phyloP scores from a whole-genome alignment of 176 grass and related monocot genomes.

The Secale cereale region DNA sequence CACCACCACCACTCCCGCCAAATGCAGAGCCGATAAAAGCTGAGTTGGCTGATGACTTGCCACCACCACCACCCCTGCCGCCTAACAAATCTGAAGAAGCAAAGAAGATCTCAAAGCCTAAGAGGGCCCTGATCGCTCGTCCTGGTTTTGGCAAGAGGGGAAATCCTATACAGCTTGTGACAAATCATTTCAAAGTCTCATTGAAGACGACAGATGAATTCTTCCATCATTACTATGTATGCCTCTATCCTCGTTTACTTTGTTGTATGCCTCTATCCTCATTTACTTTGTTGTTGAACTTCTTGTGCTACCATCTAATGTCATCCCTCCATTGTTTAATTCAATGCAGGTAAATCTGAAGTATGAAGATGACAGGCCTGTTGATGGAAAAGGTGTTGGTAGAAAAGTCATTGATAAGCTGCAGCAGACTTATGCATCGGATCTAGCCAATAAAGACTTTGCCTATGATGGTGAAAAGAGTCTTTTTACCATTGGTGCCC shows the following conservation, averaged over 20 bases:
- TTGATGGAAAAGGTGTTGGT: conserved; percentile 73
- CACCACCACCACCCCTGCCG: conserved; percentile 17
- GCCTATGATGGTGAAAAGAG: conserved; percentile 94
- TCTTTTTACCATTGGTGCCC: conserved; percentile 75
- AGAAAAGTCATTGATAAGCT: conserved; percentile 77
- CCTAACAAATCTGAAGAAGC: conserved; percentile 32
- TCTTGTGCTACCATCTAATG: not conserved
- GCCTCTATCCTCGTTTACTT: not conserved
- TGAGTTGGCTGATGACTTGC: not conserved
- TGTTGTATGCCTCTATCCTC: not conserved
- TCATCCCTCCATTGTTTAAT: not conserved
- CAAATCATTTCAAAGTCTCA: conserved; percentile 79
- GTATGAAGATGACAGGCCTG: conserved; percentile 82
- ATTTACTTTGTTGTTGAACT: not conserved
- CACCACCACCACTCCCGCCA: conserved; percentile 22
- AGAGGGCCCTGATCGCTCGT: conserved; percentile 38
- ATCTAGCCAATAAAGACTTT: conserved; percentile 74
- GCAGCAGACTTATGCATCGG: conserved; percentile 58
- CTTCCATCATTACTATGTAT: conserved; percentile 76
- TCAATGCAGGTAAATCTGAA: conserved; percentile 63
- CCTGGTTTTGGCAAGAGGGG: conserved; percentile 53
- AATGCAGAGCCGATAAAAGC: conserved; percentile 7
- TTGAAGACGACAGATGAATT: conserved; percentile 38
- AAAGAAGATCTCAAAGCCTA: conserved; percentile 34
- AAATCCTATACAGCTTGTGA: conserved; percentile 31